Conservation (phyloP, 192 early-diverging fungal species). For the Dissophora globulifera region DNA sequence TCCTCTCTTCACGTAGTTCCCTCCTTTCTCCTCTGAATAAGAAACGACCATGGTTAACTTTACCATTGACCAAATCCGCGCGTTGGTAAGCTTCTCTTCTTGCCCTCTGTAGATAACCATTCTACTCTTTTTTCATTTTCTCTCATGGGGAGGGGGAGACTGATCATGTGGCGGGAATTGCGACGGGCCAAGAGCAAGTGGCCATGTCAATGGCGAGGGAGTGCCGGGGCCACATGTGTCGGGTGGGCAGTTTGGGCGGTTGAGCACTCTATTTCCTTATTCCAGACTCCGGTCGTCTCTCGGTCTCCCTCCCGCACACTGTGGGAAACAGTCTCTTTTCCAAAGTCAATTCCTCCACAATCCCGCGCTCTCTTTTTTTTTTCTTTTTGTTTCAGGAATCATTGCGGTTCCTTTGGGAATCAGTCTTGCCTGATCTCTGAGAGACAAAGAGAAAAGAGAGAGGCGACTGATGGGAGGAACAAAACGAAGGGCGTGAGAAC, state of each 20-base stretch:
- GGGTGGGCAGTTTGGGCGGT: too few relatives aligned
- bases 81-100: conserved; percentile 42
- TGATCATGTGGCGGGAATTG: too few relatives aligned
- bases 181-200: neutral
- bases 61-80: conserved; percentile 55
- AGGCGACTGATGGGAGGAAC: too few relatives aligned
- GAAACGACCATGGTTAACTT: conserved; percentile 56
- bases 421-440: too few relatives aligned
- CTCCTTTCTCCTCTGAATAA: conserved; percentile 18
- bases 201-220: neutral
- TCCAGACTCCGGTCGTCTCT: conserved; percentile 22
- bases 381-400: conserved; percentile 4
- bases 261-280: conserved; percentile 11
- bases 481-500: too few relatives aligned
- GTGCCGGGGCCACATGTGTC: conserved; percentile 23
- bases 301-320: neutral
- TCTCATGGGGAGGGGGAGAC: neutral
- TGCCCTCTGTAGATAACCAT: neutral
- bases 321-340: conserved; percentile 10
- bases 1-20: conserved; percentile 25
- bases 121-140: neutral
- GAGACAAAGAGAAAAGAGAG: neutral
- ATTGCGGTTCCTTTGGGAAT: too few relatives aligned
- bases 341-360: conserved; percentile 5
- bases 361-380: neutral